Evolutionary conservation across 2,329 filamentous ascomycete species (phyloP).

Genomic region (Keithomyces neogunnii): DNA sequence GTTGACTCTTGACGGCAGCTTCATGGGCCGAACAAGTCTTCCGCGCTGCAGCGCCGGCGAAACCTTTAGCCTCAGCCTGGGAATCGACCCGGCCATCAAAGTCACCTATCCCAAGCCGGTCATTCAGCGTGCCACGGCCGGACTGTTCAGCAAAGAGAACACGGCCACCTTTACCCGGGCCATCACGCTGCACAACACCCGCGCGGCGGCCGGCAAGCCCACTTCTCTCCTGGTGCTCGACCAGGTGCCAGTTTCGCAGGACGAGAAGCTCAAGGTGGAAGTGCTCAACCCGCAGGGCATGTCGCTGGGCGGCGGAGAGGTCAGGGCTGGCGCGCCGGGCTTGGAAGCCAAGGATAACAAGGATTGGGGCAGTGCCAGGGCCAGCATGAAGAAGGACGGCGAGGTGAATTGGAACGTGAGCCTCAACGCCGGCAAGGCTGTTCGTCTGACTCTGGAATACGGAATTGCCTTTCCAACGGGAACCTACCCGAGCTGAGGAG

Average conservation of each 20-base stretch:
- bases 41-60: conserved; percentile 45
- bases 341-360: conserved; percentile 15
- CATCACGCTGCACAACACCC: conserved; percentile 40
- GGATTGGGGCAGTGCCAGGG: conserved; percentile 42
- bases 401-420: conserved; percentile 48
- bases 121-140: conserved; percentile 37
- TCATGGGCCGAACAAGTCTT: conserved; percentile 44
- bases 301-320: conserved; percentile 23
- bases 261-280: conserved; percentile 43
- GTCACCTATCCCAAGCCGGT: conserved; percentile 46
- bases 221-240: conserved; percentile 43
- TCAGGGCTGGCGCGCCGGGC: conserved; percentile 22
- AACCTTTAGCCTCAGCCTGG: conserved; percentile 41
- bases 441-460: conserved; percentile 50
- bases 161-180: conserved; percentile 36
- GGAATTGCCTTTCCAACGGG: conserved; percentile 44
- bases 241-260: conserved; percentile 49
- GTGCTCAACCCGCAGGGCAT: conserved; percentile 39
- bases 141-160: conserved; percentile 42
- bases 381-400: conserved; percentile 41
- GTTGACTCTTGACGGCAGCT: conserved; percentile 48
- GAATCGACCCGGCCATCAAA: conserved; percentile 45
- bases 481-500: conserved; percentile 20
- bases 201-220: conserved; percentile 23
- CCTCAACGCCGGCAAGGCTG: conserved; percentile 43